Evolutionary conservation across 2,329 filamentous ascomycete species (phyloP).

Genomic region (Didymella lethalis): DNA sequence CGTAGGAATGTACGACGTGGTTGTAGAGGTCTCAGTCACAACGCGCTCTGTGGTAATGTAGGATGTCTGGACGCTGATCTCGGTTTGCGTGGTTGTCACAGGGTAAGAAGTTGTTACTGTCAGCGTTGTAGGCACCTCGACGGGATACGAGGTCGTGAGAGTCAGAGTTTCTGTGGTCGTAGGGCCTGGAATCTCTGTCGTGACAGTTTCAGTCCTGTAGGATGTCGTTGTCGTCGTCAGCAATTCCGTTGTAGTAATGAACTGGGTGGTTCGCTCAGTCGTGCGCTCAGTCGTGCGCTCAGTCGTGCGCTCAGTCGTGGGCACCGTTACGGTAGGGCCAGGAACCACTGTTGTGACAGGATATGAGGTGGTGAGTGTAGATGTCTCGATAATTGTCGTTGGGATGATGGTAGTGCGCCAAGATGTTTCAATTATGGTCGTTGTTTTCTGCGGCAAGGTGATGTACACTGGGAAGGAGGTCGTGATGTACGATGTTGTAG

Average conservation of each 20-base stretch:
- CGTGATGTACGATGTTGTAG: background rate
- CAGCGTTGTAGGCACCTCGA: background rate
- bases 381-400: background rate
- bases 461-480: background rate
- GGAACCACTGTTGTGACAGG: background rate
- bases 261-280: background rate
- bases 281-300: background rate
- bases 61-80: background rate
- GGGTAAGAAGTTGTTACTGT: constrained; percentile 1
- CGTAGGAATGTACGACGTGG: constrained; percentile 1
- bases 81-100: background rate
- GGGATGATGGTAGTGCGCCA: background rate
- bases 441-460: background rate
- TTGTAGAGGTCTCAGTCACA: constrained; percentile 7
- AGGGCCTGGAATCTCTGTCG: background rate
- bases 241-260: background rate
- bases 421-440: background rate
- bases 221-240: constrained; percentile 3
- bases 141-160: constrained; percentile 2
- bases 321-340: background rate
- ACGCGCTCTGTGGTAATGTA: constrained; percentile 13
- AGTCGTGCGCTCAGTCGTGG: background rate
- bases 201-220: constrained; percentile 1
- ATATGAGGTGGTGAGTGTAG: background rate
- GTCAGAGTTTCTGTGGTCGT: background rate